Evolutionary conservation across 768 basidiomycete genomes (phyloP).

Genomic region (Termitomyces sp.): DNA sequence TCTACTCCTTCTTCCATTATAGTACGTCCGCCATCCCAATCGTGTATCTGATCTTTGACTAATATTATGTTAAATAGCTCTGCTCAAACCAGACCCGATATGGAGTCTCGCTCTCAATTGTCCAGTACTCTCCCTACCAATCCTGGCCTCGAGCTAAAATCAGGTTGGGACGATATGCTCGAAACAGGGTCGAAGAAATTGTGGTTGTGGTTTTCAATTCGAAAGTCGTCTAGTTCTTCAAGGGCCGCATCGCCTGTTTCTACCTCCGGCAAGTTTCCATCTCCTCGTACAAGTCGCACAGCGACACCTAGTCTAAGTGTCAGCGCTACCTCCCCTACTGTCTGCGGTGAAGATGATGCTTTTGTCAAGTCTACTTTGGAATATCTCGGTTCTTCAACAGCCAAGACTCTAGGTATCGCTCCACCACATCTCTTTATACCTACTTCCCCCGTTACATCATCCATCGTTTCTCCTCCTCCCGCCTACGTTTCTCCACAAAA

Average conservation of each 20-base stretch:
- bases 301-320: constrained; percentile 21
- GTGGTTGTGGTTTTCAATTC: constrained; percentile 14
- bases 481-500: constrained; percentile 13
- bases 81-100: constrained; percentile 3
- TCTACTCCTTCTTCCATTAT: constrained; percentile 15
- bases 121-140: constrained; percentile 14
- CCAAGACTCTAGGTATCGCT: constrained; percentile 33
- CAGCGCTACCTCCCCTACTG: constrained; percentile 10
- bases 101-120: constrained; percentile 15
- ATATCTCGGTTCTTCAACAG: constrained; percentile 40
- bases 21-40: constrained; percentile 12
- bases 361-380: constrained; percentile 38
- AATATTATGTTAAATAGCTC: neutral
- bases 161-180: constrained; percentile 47
- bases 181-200: constrained; percentile 23
- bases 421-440: constrained; percentile 16
- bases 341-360: constrained; percentile 26
- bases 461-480: constrained; percentile 16
- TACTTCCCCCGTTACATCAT: constrained; percentile 4
- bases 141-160: constrained; percentile 32
- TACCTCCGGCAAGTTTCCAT: constrained; percentile 9
- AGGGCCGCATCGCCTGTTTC: constrained; percentile 15
- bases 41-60: neutral
- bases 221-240: constrained; percentile 15
- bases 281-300: constrained; percentile 20